phyloP scores from a whole-genome alignment of 1,284 basidiomycete genomes.

The Caloboletus firmus region DNA sequence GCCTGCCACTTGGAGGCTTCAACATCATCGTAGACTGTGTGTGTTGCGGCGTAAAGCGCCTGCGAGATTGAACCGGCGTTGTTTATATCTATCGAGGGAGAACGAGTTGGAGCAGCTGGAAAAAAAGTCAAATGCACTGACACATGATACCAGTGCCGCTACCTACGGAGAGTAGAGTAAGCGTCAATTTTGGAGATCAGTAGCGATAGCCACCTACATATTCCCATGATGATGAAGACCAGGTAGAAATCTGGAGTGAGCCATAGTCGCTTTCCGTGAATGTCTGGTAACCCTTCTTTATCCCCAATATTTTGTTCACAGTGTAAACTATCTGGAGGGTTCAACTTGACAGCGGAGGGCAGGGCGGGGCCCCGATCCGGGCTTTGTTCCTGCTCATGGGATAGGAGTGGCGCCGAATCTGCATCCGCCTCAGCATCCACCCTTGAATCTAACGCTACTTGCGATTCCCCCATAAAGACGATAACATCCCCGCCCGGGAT shows the following conservation, averaged over 20 bases:
- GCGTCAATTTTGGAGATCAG: background rate
- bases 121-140: conserved; percentile 37
- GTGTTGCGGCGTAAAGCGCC: conserved; percentile 73
- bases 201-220: conserved; percentile 51
- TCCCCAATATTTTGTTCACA: conserved; percentile 10
- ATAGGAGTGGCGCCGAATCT: conserved; percentile 23
- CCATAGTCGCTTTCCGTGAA: conserved; percentile 51
- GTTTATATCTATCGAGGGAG: conserved; percentile 70
- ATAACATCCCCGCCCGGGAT: conserved; percentile 15
- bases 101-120: background rate
- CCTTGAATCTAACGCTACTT: conserved; percentile 32
- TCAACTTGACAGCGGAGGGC: conserved; percentile 17
- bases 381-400: conserved; percentile 6
- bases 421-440: conserved; percentile 2
- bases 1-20: conserved; percentile 79
- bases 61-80: conserved; percentile 93
- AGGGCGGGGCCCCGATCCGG: conserved; percentile 7
- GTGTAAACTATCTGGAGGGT: background rate
- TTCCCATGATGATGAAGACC: conserved; percentile 66
- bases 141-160: conserved; percentile 90
- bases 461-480: conserved; percentile 30
- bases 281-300: conserved; percentile 36
- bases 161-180: conserved; percentile 45
- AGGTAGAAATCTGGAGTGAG: conserved; percentile 70
- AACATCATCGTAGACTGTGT: conserved; percentile 61